Conservation (phyloP, 345 rosid species). For the Toxicodendron radicans region DNA sequence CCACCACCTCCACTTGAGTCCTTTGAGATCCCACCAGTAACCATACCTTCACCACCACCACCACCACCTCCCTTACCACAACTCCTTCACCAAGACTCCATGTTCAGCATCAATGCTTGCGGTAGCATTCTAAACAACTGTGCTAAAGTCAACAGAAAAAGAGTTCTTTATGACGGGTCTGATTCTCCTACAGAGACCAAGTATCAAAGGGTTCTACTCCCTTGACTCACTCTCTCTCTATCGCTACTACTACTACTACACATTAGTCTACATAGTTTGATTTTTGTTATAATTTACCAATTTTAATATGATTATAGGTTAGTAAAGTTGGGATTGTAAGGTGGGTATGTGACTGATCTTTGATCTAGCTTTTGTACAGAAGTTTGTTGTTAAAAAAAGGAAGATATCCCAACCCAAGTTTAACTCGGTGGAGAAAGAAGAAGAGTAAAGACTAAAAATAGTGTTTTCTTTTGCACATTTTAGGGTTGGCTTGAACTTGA, state of each 20-base stretch:
- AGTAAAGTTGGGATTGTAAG: constrained; percentile 32
- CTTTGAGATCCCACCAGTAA: constrained; percentile 92
- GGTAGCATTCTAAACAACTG: constrained; percentile 39
- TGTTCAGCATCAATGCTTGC: constrained; percentile 24
- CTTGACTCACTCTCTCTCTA: constrained; percentile 31
- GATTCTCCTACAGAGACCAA: constrained; percentile 56
- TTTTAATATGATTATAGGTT: constrained; percentile 31
- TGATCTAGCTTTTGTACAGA: constrained; percentile 42
- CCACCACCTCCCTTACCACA: constrained; percentile 42
- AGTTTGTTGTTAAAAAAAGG: constrained; percentile 24
- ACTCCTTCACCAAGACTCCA: constrained; percentile 49
- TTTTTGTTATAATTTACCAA: constrained; percentile 19
- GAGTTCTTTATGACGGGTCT: constrained; percentile 55
- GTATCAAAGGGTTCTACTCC: constrained; percentile 65
- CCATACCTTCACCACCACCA: constrained; percentile 61
- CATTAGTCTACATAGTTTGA: constrained; percentile 9
- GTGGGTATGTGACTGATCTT: constrained; percentile 27
- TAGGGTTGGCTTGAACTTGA: constrained; percentile 8
- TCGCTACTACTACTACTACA: background rate
- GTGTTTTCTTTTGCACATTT: constrained; percentile 18
- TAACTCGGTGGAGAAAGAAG: constrained; percentile 24
- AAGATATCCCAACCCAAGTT: constrained; percentile 25
- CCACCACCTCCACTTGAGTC: constrained; percentile 95
- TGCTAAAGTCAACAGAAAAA: constrained; percentile 59
- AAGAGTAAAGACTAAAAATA: constrained; percentile 11